Base-by-base conservation (phyloP, 805 yeast species). In the Pichia eremophila region DNA sequence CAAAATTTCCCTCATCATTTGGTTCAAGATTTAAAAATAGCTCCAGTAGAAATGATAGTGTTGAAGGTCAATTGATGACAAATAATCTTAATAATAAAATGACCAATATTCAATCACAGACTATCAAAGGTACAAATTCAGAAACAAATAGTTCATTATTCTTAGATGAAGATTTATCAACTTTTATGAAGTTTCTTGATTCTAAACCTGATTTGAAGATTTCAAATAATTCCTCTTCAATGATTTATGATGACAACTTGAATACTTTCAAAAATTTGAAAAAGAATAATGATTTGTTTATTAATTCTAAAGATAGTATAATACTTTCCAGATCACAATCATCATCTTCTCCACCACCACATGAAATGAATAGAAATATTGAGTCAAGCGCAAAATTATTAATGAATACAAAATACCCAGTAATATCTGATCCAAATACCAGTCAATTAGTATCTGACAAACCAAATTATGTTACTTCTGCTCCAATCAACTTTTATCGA, bases 1-100 rank as follows among this genome's bases (percentile, higher is more conserved):
- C 85, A 2, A 72, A 80, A 52, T 83, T 81, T 54, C 75, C 86
- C 2, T 79, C 91, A 0, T 81, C 90, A 0, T 83, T 83, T 62
- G 85, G 86, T 0, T 79, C 81, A n/a, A 67, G 85, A 43, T 55
- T 62, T 41, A 57, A 60, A 47, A 40, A 28, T 22, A 41, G 44
- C 12, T 55, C 54, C 11, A 54, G 62, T 27, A 51, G 67, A 27
- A 52, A 63, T 45, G 58, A 58, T 46, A 62, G 66, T 51, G 36
- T 62, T 10, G 67, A 62, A 41, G 60, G 62, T 10, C 60, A 53
- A 27, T 39, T 52, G n/a, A 50, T 15, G 17, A 34, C 10, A 11
- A 29, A 29, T 29, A 29, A 11, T 10, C 11, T 11, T 6, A 29
- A 29, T 8, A 29, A 8, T 29, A 29, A 29, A 29, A 4, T 29